Evolutionary conservation across 495 filamentous ascomycete genomes (phyloP).

Genomic region (Trichoderma parareesei): DNA sequence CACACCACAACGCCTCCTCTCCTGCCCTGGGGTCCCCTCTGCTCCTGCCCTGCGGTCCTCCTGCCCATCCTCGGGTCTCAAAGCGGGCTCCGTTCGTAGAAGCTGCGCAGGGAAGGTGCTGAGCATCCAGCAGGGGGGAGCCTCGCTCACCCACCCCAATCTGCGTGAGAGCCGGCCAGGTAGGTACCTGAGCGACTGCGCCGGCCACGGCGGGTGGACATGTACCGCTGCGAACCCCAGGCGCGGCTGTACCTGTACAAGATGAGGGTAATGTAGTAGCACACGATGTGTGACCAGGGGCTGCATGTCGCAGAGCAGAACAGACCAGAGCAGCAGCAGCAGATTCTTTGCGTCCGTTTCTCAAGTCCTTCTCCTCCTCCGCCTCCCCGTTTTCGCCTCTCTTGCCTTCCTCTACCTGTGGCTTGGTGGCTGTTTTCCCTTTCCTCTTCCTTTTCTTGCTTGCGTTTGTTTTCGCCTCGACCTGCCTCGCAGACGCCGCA

Average conservation of each 20-base stretch:
- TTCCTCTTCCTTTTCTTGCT: background rate
- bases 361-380: conserved; percentile 10
- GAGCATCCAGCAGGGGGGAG: background rate
- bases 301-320: background rate
- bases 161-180: background rate
- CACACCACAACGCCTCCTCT: too few species aligned
- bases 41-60: background rate
- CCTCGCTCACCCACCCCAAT: background rate
- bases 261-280: too few species aligned
- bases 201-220: background rate
- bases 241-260: background rate
- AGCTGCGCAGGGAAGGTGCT: conserved; percentile 4
- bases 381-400: conserved; percentile 10
- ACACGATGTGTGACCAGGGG: background rate
- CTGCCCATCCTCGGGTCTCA: conserved; percentile 10
- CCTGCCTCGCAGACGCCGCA: conserved; percentile 4
- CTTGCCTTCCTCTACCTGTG: background rate
- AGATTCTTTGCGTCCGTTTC: conserved; percentile 2
- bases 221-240: background rate
- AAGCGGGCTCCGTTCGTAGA: conserved; percentile 5
- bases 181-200: background rate
- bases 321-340: too few species aligned
- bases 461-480: conserved; percentile 1
- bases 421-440: conserved; percentile 11
- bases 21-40: too few species aligned